Conservation (phyloP, 225 moss, liverwort and hornwort genomes). For the Sphagnum contortum region DNA sequence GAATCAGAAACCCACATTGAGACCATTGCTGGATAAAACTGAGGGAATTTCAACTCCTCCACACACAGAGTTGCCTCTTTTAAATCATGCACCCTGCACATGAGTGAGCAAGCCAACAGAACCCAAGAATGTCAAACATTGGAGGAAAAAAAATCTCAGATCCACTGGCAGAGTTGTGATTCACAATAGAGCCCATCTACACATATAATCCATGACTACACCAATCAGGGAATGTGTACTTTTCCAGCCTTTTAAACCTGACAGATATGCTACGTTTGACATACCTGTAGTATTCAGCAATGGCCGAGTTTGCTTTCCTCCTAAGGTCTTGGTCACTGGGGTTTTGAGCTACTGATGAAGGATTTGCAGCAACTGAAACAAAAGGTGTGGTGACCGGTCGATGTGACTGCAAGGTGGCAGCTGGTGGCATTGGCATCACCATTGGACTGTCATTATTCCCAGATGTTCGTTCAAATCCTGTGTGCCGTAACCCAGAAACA, state of each 20-base stretch:
- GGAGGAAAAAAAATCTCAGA: too few species aligned
- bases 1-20: constrained; percentile 74
- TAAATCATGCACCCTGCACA: constrained; percentile 48
- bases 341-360: constrained; percentile 26
- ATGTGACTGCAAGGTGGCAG: constrained; percentile 32
- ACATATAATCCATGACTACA: too few species aligned
- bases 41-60: constrained; percentile 66
- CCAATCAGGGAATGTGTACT: too few species aligned
- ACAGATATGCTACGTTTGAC: too few species aligned
- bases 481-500: constrained; percentile 30
- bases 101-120: not conserved
- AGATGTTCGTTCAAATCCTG: constrained; percentile 25
- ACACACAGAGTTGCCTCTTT: constrained; percentile 71
- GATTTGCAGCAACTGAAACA: constrained; percentile 30
- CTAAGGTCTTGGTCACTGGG: constrained; percentile 62
- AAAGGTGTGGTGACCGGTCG: constrained; percentile 34
- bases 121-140: too few species aligned
- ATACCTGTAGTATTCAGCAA: constrained; percentile 74
- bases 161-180: too few species aligned
- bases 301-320: constrained; percentile 66
- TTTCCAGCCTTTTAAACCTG: too few species aligned
- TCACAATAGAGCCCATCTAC: too few species aligned
- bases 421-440: constrained; percentile 2
- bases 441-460: not conserved
- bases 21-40: constrained; percentile 61